phyloP scores from a whole-genome alignment of 495 filamentous ascomycete species.

The Daldinia decipiens region DNA sequence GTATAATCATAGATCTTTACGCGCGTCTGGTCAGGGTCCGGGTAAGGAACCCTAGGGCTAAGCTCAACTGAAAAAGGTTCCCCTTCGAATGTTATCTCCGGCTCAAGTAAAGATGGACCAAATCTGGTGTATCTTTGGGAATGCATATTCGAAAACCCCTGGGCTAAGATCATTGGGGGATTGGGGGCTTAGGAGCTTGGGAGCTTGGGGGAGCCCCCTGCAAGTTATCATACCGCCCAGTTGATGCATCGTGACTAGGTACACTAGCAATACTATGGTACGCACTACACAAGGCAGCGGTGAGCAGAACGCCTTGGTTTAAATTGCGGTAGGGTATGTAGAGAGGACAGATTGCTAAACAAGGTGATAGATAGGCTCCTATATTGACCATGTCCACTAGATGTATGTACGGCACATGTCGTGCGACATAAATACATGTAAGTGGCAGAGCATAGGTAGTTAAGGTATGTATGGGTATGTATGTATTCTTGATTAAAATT shows the following conservation, averaged over 20 bases:
- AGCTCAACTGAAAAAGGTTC: slow-evolving; percentile 9
- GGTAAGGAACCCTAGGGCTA: slow-evolving; percentile 3
- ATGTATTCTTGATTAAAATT: not conserved
- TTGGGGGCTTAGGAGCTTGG: too few relatives aligned
- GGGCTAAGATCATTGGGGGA: slow-evolving; percentile 10
- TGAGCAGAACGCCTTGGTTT: slow-evolving; percentile 13
- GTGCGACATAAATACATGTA: slow-evolving; percentile 10
- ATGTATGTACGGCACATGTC: slow-evolving; percentile 11
- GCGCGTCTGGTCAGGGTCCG: not conserved
- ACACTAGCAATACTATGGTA: too few relatives aligned
- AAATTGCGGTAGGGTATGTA: slow-evolving; percentile 8
- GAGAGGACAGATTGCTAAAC: slow-evolving; percentile 8
- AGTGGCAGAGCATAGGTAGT: slow-evolving; percentile 14
- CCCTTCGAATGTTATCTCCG: not conserved
- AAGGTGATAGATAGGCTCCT: slow-evolving; percentile 1
- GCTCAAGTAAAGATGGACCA: slow-evolving; percentile 34
- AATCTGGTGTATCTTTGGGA: slow-evolving; percentile 23
- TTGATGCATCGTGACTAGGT: slow-evolving; percentile 22
- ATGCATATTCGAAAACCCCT: slow-evolving; percentile 19
- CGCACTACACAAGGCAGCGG: slow-evolving; percentile 24
- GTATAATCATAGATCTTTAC: slow-evolving; percentile 17
- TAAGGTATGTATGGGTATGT: too few relatives aligned
- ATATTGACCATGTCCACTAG: too few relatives aligned
- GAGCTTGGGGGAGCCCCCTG: too few relatives aligned
- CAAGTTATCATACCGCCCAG: slow-evolving; percentile 15